Evolutionary conservation across 441 rosid genomes (phyloP).

Genomic region (Euphorbia schlechtendalii): DNA sequence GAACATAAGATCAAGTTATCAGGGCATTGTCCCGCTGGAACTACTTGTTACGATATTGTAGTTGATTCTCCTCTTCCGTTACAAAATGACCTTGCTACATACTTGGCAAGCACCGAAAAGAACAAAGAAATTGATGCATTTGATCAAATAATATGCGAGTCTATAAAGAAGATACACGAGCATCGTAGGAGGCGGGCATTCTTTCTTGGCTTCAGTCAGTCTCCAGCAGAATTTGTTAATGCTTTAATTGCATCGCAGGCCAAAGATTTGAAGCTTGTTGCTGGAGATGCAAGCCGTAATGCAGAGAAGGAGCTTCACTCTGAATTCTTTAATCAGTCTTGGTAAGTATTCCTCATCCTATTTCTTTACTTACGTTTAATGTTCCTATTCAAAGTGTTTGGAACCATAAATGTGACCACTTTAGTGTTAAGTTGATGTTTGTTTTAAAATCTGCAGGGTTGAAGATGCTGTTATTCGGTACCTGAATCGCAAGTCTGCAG

Average conservation of each 20-base stretch:
- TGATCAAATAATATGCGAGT: constrained; percentile 44
- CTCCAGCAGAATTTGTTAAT: constrained; percentile 67
- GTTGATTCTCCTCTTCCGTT: constrained; percentile 63
- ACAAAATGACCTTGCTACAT: constrained; percentile 39
- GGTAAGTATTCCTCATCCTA: constrained; percentile 29
- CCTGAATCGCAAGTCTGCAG: constrained; percentile 63
- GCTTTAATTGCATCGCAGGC: constrained; percentile 59
- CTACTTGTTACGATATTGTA: constrained; percentile 58
- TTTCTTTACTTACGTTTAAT: not conserved
- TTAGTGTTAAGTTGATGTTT: constrained; percentile 8
- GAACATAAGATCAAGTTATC: constrained; percentile 72
- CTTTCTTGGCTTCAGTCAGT: constrained; percentile 73
- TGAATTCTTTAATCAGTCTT: constrained; percentile 60
- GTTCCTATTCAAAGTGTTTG: not conserved
- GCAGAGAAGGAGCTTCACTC: constrained; percentile 46
- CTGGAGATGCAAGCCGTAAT: constrained; percentile 49
- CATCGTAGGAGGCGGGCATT: constrained; percentile 62
- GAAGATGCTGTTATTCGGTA: constrained; percentile 75
- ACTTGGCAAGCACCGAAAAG: constrained; percentile 42
- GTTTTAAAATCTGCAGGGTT: constrained; percentile 35
- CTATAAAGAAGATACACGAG: constrained; percentile 58
- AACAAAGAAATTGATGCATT: constrained; percentile 55
- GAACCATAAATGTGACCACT: constrained; percentile 1
- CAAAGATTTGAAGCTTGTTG: constrained; percentile 59
- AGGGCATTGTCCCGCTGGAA: constrained; percentile 58